phyloP scores from a whole-genome alignment of 139 green algal species.

The Chlorella ohadii region DNA sequence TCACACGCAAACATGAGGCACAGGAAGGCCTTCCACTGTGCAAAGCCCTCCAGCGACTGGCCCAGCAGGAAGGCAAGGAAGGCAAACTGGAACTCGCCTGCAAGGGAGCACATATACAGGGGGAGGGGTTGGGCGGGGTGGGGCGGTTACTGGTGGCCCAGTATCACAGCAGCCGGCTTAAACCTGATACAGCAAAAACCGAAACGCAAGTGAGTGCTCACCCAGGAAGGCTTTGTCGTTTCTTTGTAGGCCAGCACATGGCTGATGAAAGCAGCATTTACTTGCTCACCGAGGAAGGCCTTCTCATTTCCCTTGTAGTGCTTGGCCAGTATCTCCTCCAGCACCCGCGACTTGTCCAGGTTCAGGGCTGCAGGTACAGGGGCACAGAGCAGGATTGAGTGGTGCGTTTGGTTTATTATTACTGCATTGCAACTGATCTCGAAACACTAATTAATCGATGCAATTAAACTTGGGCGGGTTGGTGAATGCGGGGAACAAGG shows the following conservation, averaged over 20 bases:
- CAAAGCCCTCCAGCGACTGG: conserved; percentile 77
- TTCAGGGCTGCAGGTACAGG: conserved; percentile 54
- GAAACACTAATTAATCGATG: too few species aligned
- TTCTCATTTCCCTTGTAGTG: conserved; percentile 26
- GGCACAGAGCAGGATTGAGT: too few species aligned
- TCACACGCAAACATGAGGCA: conserved; percentile 76
- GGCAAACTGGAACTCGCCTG: conserved; percentile 72
- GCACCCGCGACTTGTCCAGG: conserved; percentile 74
- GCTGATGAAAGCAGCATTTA: too few species aligned
- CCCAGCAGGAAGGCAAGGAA: conserved; percentile 87
- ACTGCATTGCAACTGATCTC: too few species aligned
- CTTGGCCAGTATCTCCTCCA: conserved; percentile 54
- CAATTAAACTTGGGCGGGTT: too few species aligned
- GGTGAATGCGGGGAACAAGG: too few species aligned
- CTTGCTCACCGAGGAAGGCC: conserved; percentile 72
- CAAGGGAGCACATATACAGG: not conserved
- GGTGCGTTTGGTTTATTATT: too few species aligned
- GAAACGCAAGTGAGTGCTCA: too few species aligned
- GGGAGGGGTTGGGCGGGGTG: not conserved
- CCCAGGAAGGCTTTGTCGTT: not conserved
- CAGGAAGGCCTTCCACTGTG: conserved; percentile 83
- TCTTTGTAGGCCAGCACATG: too few species aligned
- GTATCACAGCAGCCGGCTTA: not conserved
- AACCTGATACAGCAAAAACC: too few species aligned
- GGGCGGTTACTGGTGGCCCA: not conserved